These are phyloP conservation scores for Hericium erinaceus DNA, from an alignment of 768 basidiomycete genomes.

Conservation along the genomic window DNA sequence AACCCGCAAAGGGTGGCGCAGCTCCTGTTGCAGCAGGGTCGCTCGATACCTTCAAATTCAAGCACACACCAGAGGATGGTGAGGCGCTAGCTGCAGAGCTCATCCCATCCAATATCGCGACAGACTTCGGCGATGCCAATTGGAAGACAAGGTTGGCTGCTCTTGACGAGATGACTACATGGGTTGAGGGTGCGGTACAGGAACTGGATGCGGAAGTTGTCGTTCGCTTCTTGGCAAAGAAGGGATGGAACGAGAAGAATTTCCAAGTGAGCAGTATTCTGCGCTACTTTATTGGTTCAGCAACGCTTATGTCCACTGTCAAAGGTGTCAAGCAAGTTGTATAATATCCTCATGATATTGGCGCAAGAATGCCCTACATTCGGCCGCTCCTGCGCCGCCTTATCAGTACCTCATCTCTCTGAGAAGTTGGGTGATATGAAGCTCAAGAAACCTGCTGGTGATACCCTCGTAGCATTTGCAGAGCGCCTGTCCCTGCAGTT, in stretches of 20 bases:
- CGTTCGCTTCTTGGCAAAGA: slow-evolving; percentile 80
- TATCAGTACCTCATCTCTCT: slow-evolving; percentile 71
- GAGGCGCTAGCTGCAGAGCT: slow-evolving; percentile 65
- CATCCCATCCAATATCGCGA: slow-evolving; percentile 62
- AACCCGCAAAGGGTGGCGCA: slow-evolving; percentile 39
- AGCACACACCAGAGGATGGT: slow-evolving; percentile 87
- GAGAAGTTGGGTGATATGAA: slow-evolving; percentile 97
- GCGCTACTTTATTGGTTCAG: neutral
- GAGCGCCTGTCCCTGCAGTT: slow-evolving; percentile 95
- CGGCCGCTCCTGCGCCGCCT: slow-evolving; percentile 73
- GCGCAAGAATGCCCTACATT: slow-evolving; percentile 78
- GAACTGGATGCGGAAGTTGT: slow-evolving; percentile 81
- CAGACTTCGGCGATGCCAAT: slow-evolving; percentile 74
- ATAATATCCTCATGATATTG: slow-evolving; percentile 62
- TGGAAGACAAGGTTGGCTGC: slow-evolving; percentile 91
- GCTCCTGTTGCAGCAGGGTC: slow-evolving; percentile 36
- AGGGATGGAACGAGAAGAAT: slow-evolving; percentile 98
- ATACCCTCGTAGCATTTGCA: slow-evolving; percentile 71
- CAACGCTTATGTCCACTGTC: neutral
- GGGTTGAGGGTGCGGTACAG: slow-evolving; percentile 64
- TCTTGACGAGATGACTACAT: slow-evolving; percentile 74
- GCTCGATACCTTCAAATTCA: slow-evolving; percentile 85
- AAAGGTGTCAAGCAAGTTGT: slow-evolving; percentile 87
- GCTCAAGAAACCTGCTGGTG: slow-evolving; percentile 92
- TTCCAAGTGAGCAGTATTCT: slow-evolving; percentile 61